Evolutionary conservation across 2,329 filamentous ascomycete species (phyloP).

Genomic region (Trichoderma sp.): DNA sequence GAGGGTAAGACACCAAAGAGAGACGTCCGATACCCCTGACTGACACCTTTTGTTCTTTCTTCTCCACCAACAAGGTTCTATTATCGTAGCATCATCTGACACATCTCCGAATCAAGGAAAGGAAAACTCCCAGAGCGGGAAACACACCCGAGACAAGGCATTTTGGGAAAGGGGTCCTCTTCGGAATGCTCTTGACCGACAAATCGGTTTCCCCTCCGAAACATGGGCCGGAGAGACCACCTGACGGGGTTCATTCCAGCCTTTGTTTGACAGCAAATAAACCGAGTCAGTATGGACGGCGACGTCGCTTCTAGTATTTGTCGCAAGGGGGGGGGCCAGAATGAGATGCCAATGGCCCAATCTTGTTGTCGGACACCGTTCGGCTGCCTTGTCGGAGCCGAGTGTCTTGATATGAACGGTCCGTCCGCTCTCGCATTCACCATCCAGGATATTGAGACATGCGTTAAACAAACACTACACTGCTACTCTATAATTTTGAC

Average conservation of each 20-base stretch:
- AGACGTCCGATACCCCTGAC: slow-evolving; percentile 16
- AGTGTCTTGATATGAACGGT: not conserved
- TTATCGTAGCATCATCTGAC: not conserved
- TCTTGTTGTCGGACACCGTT: not conserved
- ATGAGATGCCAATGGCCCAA: not conserved
- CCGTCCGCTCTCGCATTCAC: not conserved
- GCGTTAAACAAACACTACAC: not conserved
- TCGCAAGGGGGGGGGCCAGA: not conserved
- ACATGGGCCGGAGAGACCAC: not conserved
- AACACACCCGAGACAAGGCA: slow-evolving; percentile 1
- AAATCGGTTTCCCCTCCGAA: not conserved
- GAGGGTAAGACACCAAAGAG: slow-evolving; percentile 1
- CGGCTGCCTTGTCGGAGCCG: not conserved
- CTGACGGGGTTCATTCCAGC: slow-evolving; percentile 8
- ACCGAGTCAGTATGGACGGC: not conserved
- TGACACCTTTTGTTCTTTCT: not conserved
- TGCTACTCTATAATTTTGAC: not conserved
- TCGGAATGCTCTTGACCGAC: slow-evolving; percentile 12
- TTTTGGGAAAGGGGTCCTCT: not conserved
- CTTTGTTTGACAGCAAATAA: not conserved
- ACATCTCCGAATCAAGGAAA: not conserved
- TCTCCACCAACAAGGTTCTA: not conserved
- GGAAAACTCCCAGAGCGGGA: not conserved
- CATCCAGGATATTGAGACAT: not conserved
- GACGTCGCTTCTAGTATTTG: not conserved